phyloP scores from a whole-genome alignment of 352 stramenopile species.

The Pythium aquatile region DNA sequence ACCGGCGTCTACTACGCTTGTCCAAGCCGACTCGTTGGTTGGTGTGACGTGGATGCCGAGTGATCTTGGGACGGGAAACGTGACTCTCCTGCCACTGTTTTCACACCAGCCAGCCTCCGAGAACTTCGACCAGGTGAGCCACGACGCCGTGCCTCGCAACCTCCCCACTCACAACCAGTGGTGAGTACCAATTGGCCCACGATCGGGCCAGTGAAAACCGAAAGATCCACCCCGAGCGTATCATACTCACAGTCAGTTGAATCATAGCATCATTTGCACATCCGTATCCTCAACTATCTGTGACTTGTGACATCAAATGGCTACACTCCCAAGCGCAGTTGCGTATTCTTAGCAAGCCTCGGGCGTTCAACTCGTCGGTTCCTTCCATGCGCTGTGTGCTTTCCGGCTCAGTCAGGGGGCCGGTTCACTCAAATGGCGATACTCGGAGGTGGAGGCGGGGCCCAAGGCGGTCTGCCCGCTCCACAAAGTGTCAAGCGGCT shows the following conservation, averaged over 20 bases:
- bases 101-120: neutral
- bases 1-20: neutral
- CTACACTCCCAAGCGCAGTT: neutral
- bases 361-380: neutral
- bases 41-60: conserved; percentile 10
- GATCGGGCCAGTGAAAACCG: neutral
- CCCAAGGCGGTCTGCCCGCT: neutral
- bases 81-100: neutral
- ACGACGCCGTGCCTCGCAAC: too few species aligned
- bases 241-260: too few species aligned
- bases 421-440: neutral
- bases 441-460: neutral
- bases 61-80: conserved; percentile 7
- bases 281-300: neutral
- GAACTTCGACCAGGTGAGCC: neutral
- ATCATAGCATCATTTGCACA: too few species aligned
- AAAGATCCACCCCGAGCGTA: neutral
- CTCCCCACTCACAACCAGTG: too few species aligned
- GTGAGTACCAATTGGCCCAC: too few species aligned
- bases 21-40: neutral
- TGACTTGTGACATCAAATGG: neutral
- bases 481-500: neutral
- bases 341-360: neutral
- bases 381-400: too few species aligned
- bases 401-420: too few species aligned